Conservation (phyloP, 2,329 filamentous ascomycete genomes). For the Rhinocladiella similis region DNA sequence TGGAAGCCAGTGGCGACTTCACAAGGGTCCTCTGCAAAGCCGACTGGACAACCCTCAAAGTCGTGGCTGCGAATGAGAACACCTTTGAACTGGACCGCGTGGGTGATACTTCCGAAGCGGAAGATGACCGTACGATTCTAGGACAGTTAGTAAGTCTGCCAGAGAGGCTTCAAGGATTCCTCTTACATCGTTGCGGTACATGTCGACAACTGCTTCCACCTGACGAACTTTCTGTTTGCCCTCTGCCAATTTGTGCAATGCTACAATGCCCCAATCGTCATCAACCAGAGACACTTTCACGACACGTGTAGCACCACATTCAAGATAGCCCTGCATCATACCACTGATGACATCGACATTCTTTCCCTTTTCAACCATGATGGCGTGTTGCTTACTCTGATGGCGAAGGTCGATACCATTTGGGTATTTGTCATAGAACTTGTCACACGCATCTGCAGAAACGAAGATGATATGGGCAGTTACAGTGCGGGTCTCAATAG, state of each 20-base stretch:
- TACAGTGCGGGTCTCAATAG: conserved; percentile 7
- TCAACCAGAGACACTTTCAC: conserved; percentile 46
- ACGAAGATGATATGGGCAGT: conserved; percentile 40
- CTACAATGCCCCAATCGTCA: conserved; percentile 39
- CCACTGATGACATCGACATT: conserved; percentile 43
- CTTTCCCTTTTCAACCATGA: conserved; percentile 42
- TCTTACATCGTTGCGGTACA: conserved; percentile 40
- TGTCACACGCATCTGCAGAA: conserved; percentile 35
- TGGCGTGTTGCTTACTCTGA: conserved; percentile 31
- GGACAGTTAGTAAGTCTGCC: not conserved
- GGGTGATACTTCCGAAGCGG: conserved; percentile 48
- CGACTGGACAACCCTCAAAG: conserved; percentile 49
- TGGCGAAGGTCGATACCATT: conserved; percentile 39
- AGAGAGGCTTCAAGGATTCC: not conserved
- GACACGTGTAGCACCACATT: conserved; percentile 46
- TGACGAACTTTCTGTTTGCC: conserved; percentile 38
- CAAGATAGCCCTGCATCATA: conserved; percentile 41
- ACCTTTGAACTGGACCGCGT: conserved; percentile 48
- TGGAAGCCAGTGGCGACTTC: conserved; percentile 17
- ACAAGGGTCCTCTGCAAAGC: conserved; percentile 44
- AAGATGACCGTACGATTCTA: conserved; percentile 48
- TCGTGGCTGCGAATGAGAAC: conserved; percentile 41
- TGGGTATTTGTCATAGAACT: conserved; percentile 38
- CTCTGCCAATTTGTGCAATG: conserved; percentile 40
- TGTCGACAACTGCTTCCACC: conserved; percentile 47